phyloP scores from a whole-genome alignment of 2,329 filamentous ascomycete species.

The Orbilia oligospora region DNA sequence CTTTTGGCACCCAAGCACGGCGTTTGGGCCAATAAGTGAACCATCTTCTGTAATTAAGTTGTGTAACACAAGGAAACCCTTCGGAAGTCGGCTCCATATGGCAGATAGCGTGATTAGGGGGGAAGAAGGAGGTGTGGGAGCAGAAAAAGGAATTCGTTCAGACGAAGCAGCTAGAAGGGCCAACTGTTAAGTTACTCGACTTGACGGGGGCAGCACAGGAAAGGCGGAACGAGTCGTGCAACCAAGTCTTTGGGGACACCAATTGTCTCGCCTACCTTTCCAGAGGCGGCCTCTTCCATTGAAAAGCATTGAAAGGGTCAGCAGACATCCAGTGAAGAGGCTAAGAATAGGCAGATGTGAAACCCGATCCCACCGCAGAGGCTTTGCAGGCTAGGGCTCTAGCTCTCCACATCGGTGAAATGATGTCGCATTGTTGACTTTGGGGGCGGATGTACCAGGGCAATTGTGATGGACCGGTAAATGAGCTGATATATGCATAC shows the following conservation, averaged over 20 bases:
- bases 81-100: constrained; percentile 60
- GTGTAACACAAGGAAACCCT: constrained; percentile 60
- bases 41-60: constrained; percentile 55
- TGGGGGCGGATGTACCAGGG: constrained; percentile 5
- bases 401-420: constrained; percentile 41
- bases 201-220: constrained; percentile 30
- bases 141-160: constrained; percentile 39
- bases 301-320: constrained; percentile 46
- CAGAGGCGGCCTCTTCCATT: constrained; percentile 31
- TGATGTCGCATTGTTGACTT: constrained; percentile 30
- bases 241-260: constrained; percentile 34
- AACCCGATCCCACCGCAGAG: constrained; percentile 38
- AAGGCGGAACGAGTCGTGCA: constrained; percentile 56
- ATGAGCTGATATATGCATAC: constrained; percentile 58
- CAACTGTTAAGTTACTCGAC: background rate
- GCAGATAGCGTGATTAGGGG: constrained; percentile 56
- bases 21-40: constrained; percentile 56
- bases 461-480: constrained; percentile 39
- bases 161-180: constrained; percentile 21
- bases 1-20: constrained; percentile 40
- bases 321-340: constrained; percentile 35
- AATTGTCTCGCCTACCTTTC: constrained; percentile 52
- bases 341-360: constrained; percentile 60
- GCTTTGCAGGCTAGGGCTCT: constrained; percentile 25
- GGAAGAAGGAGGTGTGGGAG: constrained; percentile 37